These are phyloP conservation scores for Nasturtium officinale DNA, from an alignment of 345 rosid genomes.

Conservation along the genomic window DNA sequence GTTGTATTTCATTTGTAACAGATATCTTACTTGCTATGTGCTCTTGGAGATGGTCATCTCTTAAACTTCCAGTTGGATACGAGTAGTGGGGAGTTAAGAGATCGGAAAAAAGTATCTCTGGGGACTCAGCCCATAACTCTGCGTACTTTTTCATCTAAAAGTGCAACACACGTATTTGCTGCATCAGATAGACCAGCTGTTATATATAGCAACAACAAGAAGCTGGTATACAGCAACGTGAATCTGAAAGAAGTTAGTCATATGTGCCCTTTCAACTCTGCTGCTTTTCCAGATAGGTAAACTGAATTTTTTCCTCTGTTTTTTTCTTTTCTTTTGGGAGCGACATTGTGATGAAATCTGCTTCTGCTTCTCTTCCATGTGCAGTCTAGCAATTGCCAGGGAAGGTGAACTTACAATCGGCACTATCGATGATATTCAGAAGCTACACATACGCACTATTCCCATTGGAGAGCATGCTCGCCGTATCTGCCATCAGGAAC, in stretches of 20 bases:
- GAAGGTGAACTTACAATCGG: slow-evolving; percentile 98
- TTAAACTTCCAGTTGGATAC: slow-evolving; percentile 82
- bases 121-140: slow-evolving; percentile 98
- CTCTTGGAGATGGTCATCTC: slow-evolving; percentile 99
- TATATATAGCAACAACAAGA: slow-evolving; percentile 96
- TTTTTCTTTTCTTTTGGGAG: background rate
- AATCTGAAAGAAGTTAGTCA: slow-evolving; percentile 97
- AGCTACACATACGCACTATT: slow-evolving; percentile 97
- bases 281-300: slow-evolving; percentile 99
- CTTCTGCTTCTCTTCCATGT: slow-evolving; percentile 24
- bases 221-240: slow-evolving; percentile 92
- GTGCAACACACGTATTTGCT: slow-evolving; percentile 84
- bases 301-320: background rate
- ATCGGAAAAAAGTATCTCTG: slow-evolving; percentile 93
- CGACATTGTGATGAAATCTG: slow-evolving; percentile 28
- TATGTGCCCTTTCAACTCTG: slow-evolving; percentile 98
- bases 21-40: slow-evolving; percentile 93
- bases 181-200: slow-evolving; percentile 98
- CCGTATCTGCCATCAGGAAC: slow-evolving; percentile 95
- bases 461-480: slow-evolving; percentile 93
- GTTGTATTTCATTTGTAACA: slow-evolving; percentile 41
- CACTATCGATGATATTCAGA: slow-evolving; percentile 97
- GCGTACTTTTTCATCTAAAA: slow-evolving; percentile 94
- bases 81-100: slow-evolving; percentile 75
- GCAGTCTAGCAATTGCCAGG: slow-evolving; percentile 95